These are phyloP conservation scores for Leucogyrophana mollusca DNA, from an alignment of 768 basidiomycete genomes.

Conservation along the genomic window DNA sequence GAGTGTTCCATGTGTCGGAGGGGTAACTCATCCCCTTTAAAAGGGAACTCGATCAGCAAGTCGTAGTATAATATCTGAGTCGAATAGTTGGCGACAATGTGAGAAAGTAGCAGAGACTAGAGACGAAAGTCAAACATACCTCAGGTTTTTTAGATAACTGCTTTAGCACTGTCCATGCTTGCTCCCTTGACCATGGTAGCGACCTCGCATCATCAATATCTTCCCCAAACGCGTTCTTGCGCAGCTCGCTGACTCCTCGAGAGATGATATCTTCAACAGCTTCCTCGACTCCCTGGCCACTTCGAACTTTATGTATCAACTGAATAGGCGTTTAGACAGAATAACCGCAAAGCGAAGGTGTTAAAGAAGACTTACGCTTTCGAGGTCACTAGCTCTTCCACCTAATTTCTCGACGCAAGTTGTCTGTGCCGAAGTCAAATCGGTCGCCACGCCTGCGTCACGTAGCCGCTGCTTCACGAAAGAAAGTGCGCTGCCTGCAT, in stretches of 20 bases:
- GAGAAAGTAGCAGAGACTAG: constrained; percentile 25
- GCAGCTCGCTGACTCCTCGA: constrained; percentile 76
- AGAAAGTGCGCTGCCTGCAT: constrained; percentile 70
- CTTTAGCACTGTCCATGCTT: constrained; percentile 84
- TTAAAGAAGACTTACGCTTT: constrained; percentile 55
- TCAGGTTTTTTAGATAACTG: constrained; percentile 65
- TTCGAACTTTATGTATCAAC: constrained; percentile 85
- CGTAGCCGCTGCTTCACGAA: constrained; percentile 80
- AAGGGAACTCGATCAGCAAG: constrained; percentile 77
- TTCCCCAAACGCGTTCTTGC: constrained; percentile 92
- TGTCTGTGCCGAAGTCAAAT: constrained; percentile 56
- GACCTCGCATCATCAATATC: constrained; percentile 85
- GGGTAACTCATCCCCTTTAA: constrained; percentile 86
- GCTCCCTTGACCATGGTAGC: constrained; percentile 81
- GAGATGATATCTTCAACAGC: constrained; percentile 89
- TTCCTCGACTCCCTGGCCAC: constrained; percentile 67
- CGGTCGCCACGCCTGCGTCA: constrained; percentile 50
- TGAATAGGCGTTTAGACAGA: constrained; percentile 24
- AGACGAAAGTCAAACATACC: constrained; percentile 40
- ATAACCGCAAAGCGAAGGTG: background rate
- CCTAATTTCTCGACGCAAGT: constrained; percentile 73
- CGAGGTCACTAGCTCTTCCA: constrained; percentile 87
- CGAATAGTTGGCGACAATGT: background rate
- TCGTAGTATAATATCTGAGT: constrained; percentile 78
- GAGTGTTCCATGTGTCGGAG: constrained; percentile 85